Evolutionary conservation across 2,329 filamentous ascomycete species (phyloP).

Genomic region (Pseudogymnoascus sp.): DNA sequence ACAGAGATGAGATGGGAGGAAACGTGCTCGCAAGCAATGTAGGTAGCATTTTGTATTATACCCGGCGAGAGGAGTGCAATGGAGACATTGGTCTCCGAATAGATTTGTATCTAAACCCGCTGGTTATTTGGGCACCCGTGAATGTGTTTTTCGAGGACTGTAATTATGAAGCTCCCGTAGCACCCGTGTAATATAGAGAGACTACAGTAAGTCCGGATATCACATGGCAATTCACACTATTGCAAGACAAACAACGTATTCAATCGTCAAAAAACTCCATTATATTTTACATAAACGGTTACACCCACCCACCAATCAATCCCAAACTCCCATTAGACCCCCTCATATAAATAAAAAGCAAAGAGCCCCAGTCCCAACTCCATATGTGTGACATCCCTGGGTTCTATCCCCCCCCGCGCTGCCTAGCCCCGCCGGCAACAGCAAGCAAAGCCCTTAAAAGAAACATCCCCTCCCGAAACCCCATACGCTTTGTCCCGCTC

Average conservation of each 20-base stretch:
- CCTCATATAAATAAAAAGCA: conserved; percentile 3
- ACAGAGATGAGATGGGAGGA: neutral
- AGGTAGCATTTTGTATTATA: conserved; percentile 8
- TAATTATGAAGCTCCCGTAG: neutral
- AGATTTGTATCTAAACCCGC: neutral
- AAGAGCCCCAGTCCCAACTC: conserved; percentile 1
- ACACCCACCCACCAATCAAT: conserved; percentile 4
- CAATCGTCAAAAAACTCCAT: conserved; percentile 7
- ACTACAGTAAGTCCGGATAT: neutral
- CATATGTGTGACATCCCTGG: conserved; percentile 7
- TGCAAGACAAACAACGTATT: neutral
- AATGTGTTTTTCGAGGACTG: neutral
- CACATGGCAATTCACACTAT: neutral
- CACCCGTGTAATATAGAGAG: neutral
- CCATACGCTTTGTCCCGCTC: conserved; percentile 1
- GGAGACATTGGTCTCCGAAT: neutral
- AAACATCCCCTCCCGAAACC: neutral
- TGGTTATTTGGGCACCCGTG: neutral
- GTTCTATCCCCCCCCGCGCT: neutral
- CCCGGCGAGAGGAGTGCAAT: neutral
- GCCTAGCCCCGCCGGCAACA: neutral
- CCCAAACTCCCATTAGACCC: neutral
- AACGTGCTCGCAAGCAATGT: conserved; percentile 3
- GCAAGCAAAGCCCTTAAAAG: neutral
- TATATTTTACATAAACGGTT: conserved; percentile 8